These are phyloP conservation scores for Pinus albicaulis DNA, from an alignment of 75 land plant species.

Conservation along the genomic window DNA sequence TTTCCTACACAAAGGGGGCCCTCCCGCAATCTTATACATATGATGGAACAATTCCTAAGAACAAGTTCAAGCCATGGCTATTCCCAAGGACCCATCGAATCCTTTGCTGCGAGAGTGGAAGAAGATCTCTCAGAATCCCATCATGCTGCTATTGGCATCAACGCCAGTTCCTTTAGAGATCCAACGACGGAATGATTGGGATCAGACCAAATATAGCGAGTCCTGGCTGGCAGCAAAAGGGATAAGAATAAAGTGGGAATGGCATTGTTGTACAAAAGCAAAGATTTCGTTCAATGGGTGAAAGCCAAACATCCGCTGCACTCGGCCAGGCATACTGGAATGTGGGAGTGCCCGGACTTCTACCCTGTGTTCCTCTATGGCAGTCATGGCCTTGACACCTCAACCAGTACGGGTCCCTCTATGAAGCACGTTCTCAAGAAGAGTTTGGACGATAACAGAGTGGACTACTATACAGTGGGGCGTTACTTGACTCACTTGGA, in stretches of 20 bases:
- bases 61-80: conserved; percentile 26
- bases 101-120: conserved; percentile 38
- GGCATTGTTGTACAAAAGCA: conserved; percentile 43
- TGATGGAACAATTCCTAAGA: conserved; percentile 23
- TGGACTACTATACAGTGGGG: conserved; percentile 44
- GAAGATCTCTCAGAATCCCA: conserved; percentile 38
- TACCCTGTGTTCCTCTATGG: conserved; percentile 40
- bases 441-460: conserved; percentile 32
- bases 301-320: conserved; percentile 39
- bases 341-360: conserved; percentile 90
- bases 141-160: conserved; percentile 20
- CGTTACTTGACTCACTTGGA: not conserved
- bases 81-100: conserved; percentile 25
- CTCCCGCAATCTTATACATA: conserved; percentile 52
- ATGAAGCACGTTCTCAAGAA: conserved; percentile 72
- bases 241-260: conserved; percentile 15
- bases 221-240: conserved; percentile 19
- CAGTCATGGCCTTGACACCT: conserved; percentile 33
- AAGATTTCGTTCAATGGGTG: conserved; percentile 47
- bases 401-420: conserved; percentile 13
- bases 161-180: conserved; percentile 31
- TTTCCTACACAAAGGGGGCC: conserved; percentile 23
- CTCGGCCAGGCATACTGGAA: conserved; percentile 31
- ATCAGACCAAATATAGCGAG: conserved; percentile 33
- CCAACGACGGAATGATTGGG: conserved; percentile 50